These are phyloP conservation scores for Russula vinacea DNA, from an alignment of 768 basidiomycete genomes.

Conservation along the genomic window DNA sequence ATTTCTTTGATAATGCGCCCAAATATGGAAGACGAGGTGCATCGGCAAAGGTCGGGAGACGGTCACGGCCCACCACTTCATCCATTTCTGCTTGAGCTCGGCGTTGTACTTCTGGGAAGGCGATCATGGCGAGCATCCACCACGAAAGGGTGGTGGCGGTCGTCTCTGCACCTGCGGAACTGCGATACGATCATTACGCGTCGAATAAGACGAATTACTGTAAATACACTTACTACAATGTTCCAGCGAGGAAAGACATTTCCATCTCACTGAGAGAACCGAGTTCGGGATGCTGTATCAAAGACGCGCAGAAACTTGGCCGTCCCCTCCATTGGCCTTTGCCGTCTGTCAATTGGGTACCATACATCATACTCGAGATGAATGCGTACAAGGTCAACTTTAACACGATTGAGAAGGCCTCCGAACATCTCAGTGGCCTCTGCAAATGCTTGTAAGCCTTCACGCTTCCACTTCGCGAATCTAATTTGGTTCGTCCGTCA, in stretches of 20 bases:
- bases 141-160: conserved; percentile 11
- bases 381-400: conserved; percentile 6
- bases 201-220: not conserved
- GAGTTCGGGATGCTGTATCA: not conserved
- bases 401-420: conserved; percentile 8
- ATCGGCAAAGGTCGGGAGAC: conserved; percentile 26
- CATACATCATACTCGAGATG: too few relatives aligned
- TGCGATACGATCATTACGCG: not conserved
- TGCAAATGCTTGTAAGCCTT: not conserved
- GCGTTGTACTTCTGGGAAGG: conserved; percentile 23
- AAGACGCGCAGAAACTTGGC: conserved; percentile 5
- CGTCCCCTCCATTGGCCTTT: conserved; percentile 3
- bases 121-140: conserved; percentile 21
- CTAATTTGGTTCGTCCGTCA: not conserved
- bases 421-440: conserved; percentile 7
- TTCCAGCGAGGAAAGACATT: not conserved
- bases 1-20: conserved; percentile 25
- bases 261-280: not conserved
- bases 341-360: conserved; percentile 8
- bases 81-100: conserved; percentile 28
- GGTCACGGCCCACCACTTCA: conserved; percentile 20
- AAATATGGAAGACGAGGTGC: conserved; percentile 28
- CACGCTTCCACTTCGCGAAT: conserved; percentile 17
- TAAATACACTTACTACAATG: not conserved
- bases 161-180: conserved; percentile 17